Conservation (phyloP, 805 yeast genomes). For the Pichia cephalocereana region DNA sequence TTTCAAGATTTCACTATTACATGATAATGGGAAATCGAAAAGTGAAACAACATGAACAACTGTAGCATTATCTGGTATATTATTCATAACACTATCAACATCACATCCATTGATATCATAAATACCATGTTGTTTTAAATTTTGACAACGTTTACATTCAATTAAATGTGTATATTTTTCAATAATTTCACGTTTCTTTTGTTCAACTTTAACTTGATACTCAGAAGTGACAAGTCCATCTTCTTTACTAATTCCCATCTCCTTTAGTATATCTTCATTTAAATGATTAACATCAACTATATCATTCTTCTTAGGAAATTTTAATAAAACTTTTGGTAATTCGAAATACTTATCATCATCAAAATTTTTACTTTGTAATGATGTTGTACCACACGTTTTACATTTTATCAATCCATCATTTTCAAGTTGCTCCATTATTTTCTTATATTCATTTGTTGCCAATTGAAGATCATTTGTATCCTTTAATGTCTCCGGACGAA, state of each 20-base stretch:
- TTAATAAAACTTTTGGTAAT: neutral
- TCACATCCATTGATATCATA: slow-evolving; percentile 7
- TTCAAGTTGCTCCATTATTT: slow-evolving; percentile 1
- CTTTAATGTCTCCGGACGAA: neutral
- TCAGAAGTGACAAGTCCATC: neutral
- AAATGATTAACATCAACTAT: neutral
- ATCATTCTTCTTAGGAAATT: neutral
- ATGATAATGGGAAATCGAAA: slow-evolving; percentile 62
- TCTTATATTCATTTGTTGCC: slow-evolving; percentile 2
- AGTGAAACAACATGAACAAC: slow-evolving; percentile 57
- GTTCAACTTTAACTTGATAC: neutral
- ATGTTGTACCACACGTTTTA: slow-evolving; percentile 44
- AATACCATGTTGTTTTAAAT: slow-evolving; percentile 5
- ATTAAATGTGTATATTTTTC: neutral
- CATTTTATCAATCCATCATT: slow-evolving; percentile 23
- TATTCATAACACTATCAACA: slow-evolving; percentile 23
- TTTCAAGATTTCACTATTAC: slow-evolving; percentile 30
- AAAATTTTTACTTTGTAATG: slow-evolving; percentile 33
- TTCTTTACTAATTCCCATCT: neutral
- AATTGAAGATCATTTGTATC: neutral
- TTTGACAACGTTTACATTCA: slow-evolving; percentile 5
- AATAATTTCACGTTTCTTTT: neutral
- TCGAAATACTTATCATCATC: slow-evolving; percentile 32
- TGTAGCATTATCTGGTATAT: slow-evolving; percentile 36
- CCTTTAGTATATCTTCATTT: neutral